A percentile compares a stretch with the other conserved stretches of the same genome.
Conservation (phyloP, 495 filamentous ascomycete genomes). For the Sordaria brevicollis region DNA sequence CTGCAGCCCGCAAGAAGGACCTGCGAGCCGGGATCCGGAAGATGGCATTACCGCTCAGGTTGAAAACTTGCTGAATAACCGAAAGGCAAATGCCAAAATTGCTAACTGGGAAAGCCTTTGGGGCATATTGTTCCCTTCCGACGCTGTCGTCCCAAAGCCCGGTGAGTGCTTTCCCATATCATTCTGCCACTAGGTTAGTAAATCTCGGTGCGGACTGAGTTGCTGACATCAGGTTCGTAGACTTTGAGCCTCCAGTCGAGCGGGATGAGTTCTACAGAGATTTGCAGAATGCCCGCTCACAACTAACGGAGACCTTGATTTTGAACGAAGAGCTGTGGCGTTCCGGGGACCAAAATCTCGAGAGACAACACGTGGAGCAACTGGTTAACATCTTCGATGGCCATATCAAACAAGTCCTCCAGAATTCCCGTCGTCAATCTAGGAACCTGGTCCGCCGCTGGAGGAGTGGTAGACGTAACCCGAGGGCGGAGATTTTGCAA, state of each 20-base stretch:
- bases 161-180: conserved; percentile 1
- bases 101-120: conserved; percentile 18
- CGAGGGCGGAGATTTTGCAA: too few relatives aligned
- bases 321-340: background rate
- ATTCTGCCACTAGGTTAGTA: background rate
- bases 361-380: background rate
- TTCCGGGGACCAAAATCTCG: background rate
- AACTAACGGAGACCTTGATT: background rate
- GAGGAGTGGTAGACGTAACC: background rate
- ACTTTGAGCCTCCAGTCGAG: conserved; percentile 21
- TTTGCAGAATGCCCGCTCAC: background rate
- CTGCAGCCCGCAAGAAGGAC: conserved; percentile 6
- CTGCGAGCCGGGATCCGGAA: conserved; percentile 15
- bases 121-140: conserved; percentile 13
- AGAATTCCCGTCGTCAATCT: background rate
- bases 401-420: conserved; percentile 4
- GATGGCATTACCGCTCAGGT: conserved; percentile 16
- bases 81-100: conserved; percentile 18
- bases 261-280: conserved; percentile 18
- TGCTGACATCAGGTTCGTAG: background rate
- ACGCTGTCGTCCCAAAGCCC: conserved; percentile 3
- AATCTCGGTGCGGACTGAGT: background rate
- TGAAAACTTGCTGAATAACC: conserved; percentile 16
- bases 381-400: background rate
- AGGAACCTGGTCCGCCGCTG: background rate